Percentiles rank a stretch among this genome's conserved stretches.
phyloP scores from a whole-genome alignment of 768 basidiomycete genomes.

The Tephrocybe rancida region DNA sequence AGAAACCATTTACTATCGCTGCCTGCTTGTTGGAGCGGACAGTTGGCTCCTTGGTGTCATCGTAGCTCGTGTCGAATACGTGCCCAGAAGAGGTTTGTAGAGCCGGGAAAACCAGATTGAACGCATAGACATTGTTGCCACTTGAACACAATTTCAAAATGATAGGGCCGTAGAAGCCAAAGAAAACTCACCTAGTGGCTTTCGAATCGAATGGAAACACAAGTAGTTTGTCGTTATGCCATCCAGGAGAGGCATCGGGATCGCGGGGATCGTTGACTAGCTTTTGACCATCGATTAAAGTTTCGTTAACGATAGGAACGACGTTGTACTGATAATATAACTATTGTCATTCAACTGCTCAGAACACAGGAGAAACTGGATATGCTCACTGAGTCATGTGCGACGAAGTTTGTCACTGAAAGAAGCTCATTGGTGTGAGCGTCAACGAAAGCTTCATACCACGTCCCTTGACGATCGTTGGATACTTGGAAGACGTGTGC shows the following conservation, averaged over 20 bases:
- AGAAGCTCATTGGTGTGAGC: conserved; percentile 48
- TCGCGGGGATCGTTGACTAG: conserved; percentile 52
- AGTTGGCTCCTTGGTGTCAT: conserved; percentile 25
- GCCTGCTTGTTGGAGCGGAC: conserved; percentile 45
- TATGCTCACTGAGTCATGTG: conserved; percentile 36
- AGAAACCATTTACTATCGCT: conserved; percentile 56
- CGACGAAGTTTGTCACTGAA: conserved; percentile 53
- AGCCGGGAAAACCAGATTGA: conserved; percentile 30
- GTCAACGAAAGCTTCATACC: conserved; percentile 60
- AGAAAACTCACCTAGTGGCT: neutral
- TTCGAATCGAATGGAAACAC: too few species aligned
- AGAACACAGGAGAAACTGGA: neutral
- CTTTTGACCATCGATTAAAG: conserved; percentile 48
- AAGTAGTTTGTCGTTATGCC: conserved; percentile 29
- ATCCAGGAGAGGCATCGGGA: conserved; percentile 50
- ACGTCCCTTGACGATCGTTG: conserved; percentile 34
- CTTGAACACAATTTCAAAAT: conserved; percentile 9
- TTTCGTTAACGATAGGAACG: conserved; percentile 49
- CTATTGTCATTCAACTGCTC: neutral
- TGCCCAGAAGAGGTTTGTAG: conserved; percentile 34
- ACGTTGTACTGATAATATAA: conserved; percentile 37
- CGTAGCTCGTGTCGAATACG: conserved; percentile 39
- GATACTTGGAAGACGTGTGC: conserved; percentile 37
- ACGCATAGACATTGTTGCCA: conserved; percentile 39
- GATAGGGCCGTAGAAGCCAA: neutral